These are phyloP conservation scores for Schoenoplectus triqueter DNA, from an alignment of 202 grass and related monocot genomes.

Conservation along the genomic window DNA sequence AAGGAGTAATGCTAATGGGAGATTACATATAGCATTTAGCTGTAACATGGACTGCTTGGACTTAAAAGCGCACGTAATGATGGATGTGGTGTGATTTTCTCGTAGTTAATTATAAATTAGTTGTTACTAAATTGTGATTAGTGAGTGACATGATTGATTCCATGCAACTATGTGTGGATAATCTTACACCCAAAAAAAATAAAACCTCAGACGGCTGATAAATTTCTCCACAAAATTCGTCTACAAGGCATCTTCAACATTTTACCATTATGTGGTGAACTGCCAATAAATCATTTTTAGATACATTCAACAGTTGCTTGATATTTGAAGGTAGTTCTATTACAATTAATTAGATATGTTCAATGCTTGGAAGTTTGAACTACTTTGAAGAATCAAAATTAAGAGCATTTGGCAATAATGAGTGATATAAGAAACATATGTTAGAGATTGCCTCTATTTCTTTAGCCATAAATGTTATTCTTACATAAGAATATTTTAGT, in stretches of 20 bases:
- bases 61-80: slow-evolving; percentile 17
- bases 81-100: slow-evolving; percentile 11
- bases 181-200: not conserved
- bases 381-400: not conserved
- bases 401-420: not conserved
- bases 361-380: not conserved
- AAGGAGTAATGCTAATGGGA: not conserved
- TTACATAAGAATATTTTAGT: not conserved
- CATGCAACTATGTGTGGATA: slow-evolving; percentile 9
- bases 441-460: not conserved
- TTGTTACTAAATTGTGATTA: slow-evolving; percentile 1
- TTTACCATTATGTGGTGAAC: not conserved
- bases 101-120: not conserved
- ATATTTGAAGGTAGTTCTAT: not conserved
- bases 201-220: not conserved
- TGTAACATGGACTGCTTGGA: slow-evolving; percentile 10
- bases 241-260: not conserved
- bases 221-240: not conserved
- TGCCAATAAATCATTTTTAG: not conserved
- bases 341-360: not conserved
- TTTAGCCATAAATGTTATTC: not conserved
- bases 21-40: not conserved
- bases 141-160: slow-evolving; percentile 20
- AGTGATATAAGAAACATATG: not conserved
- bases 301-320: not conserved